Conservation (phyloP, 306 rosid species). For the Ceratonia siliqua region DNA sequence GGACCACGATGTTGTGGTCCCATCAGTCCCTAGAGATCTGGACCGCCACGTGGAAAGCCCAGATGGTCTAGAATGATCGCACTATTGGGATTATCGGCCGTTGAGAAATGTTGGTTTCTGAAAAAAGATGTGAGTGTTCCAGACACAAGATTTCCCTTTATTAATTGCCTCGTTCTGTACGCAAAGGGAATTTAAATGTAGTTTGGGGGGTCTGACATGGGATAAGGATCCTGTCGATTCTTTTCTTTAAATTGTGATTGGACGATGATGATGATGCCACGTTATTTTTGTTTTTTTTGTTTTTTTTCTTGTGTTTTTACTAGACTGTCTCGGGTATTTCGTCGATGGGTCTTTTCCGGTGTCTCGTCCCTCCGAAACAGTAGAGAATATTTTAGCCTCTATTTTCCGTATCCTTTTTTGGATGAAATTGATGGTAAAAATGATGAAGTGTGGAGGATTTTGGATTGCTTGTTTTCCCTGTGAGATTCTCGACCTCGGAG, state of each 20-base stretch:
- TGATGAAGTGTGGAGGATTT: slow-evolving; percentile 34
- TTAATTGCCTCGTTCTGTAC: background rate
- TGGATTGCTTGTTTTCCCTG: slow-evolving; percentile 44
- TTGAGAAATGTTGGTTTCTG: background rate
- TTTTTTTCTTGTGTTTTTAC: too few species aligned
- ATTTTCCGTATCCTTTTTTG: slow-evolving; percentile 60
- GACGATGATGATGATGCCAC: too few species aligned
- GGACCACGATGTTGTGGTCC: slow-evolving; percentile 6
- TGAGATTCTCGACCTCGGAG: slow-evolving; percentile 40
- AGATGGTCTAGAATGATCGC: background rate
- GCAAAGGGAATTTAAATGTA: background rate
- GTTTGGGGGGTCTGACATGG: too few species aligned
- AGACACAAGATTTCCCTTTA: background rate
- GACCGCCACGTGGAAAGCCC: background rate
- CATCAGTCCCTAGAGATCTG: background rate
- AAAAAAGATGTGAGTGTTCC: slow-evolving; percentile 27
- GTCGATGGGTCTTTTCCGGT: slow-evolving; percentile 57
- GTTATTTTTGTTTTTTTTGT: too few species aligned
- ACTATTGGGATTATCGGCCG: background rate
- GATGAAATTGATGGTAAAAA: slow-evolving; percentile 62
- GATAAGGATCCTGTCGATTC: too few species aligned
- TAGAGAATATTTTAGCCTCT: slow-evolving; percentile 71
- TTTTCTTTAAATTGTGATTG: too few species aligned
- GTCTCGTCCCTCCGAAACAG: slow-evolving; percentile 86
- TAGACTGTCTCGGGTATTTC: too few species aligned